Evolutionary conservation across 257 asterid genomes (phyloP).

Genomic region (Agastache rugosa): DNA sequence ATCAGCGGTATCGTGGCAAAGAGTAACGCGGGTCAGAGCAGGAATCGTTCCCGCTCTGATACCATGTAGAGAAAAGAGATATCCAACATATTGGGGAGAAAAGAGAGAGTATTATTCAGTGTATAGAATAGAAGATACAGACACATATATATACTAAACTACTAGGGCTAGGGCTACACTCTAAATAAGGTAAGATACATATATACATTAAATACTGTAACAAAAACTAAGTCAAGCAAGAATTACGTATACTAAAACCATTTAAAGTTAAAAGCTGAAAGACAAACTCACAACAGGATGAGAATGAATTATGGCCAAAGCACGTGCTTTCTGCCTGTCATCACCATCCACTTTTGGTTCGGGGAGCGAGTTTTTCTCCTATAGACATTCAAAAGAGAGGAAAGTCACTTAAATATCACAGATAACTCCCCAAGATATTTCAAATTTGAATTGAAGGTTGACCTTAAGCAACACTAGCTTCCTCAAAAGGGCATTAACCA

Average conservation of each 20-base stretch:
- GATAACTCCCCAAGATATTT: constrained; percentile 13
- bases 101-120: no score
- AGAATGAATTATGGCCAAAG: constrained; percentile 83
- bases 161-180: no score
- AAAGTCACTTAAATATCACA: constrained; percentile 33
- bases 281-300: constrained; percentile 86
- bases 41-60: no score
- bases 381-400: constrained; percentile 37
- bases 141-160: no score
- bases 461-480: constrained; percentile 86
- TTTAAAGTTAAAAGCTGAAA: constrained; percentile 20
- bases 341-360: constrained; percentile 77
- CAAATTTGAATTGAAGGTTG: constrained; percentile 27
- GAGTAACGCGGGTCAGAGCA: no score
- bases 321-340: constrained; percentile 91
- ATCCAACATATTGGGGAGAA: no score
- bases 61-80: no score
- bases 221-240: neutral
- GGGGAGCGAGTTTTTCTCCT: constrained; percentile 82
- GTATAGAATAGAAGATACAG: no score
- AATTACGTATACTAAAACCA: neutral
- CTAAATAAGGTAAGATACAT: no score
- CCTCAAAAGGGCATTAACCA: constrained; percentile 91
- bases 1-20: no score
- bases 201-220: no score